These are phyloP conservation scores for Evernia prunastri DNA, from an alignment of 495 filamentous ascomycete genomes.

Conservation along the genomic window DNA sequence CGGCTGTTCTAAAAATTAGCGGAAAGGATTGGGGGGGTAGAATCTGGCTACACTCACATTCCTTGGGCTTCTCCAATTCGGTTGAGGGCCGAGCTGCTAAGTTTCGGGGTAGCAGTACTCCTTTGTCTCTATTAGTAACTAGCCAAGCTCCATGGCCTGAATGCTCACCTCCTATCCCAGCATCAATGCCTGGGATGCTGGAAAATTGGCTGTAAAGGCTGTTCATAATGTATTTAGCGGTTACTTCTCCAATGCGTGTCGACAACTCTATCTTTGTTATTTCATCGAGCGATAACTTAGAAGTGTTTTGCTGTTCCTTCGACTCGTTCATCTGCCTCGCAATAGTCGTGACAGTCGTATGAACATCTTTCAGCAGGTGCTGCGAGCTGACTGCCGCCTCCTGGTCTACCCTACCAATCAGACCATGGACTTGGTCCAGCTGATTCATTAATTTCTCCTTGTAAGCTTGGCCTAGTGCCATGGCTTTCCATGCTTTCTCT, in stretches of 20 bases:
- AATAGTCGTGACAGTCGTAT: neutral
- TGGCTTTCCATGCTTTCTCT: neutral
- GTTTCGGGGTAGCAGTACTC: neutral
- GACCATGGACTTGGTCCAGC: neutral
- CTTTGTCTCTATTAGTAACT: neutral
- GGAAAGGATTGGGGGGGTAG: neutral
- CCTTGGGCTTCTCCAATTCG: neutral
- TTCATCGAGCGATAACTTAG: neutral
- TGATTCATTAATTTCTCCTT: neutral
- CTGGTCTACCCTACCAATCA: neutral
- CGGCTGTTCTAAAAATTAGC: neutral
- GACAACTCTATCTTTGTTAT: neutral
- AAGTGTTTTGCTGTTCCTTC: neutral
- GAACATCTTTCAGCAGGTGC: conserved; percentile 4
- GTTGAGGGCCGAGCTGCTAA: neutral
- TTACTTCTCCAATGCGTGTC: neutral
- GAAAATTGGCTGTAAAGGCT: conserved; percentile 3
- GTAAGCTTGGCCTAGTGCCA: neutral
- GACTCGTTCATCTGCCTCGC: neutral
- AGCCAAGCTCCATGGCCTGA: neutral
- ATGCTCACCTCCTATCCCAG: neutral
- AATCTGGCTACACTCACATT: neutral
- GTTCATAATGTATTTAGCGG: neutral
- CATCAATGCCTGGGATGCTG: conserved; percentile 2
- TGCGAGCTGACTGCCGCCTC: neutral